Evolutionary conservation across 768 basidiomycete genomes (phyloP).

Genomic region (Trametes villosa): DNA sequence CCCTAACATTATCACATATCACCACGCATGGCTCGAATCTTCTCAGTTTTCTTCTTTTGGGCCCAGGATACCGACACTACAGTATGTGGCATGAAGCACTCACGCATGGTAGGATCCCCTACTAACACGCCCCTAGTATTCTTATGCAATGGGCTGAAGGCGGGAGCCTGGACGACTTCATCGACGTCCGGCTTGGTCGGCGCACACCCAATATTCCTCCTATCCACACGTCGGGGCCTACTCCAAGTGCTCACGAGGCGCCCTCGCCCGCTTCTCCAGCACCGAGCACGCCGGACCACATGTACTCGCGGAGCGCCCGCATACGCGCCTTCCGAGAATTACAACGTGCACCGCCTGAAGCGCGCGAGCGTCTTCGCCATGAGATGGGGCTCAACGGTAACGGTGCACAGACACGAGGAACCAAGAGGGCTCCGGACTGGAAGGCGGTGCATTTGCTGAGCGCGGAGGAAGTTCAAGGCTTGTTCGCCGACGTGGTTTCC

Average conservation of each 20-base stretch:
- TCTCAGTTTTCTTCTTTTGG: conserved; percentile 88
- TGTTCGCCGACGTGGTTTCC: conserved; percentile 86
- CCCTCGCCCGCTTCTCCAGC: conserved; percentile 27
- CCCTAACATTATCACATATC: conserved; percentile 93
- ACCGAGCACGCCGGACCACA: conserved; percentile 41
- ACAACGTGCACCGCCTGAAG: conserved; percentile 65
- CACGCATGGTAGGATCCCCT: not conserved
- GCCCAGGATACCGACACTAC: conserved; percentile 83
- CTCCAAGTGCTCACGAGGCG: conserved; percentile 36
- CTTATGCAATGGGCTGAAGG: conserved; percentile 96
- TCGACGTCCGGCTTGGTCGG: conserved; percentile 76
- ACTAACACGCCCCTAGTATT: conserved; percentile 50
- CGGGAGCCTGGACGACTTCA: conserved; percentile 86
- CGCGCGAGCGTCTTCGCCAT: conserved; percentile 61
- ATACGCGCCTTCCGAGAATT: conserved; percentile 77
- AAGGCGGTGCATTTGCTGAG: conserved; percentile 85
- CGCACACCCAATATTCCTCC: conserved; percentile 37
- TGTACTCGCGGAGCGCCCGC: conserved; percentile 57
- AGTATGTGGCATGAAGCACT: conserved; percentile 51
- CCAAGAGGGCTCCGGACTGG: conserved; percentile 41
- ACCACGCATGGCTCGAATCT: conserved; percentile 92
- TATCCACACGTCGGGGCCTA: conserved; percentile 46
- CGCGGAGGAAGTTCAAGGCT: conserved; percentile 77
- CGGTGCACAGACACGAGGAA: conserved; percentile 4
- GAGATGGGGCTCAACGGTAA: conserved; percentile 46